Evolutionary conservation across 2,329 filamentous ascomycete genomes (phyloP).

Genomic region (Lachnellula arida): DNA sequence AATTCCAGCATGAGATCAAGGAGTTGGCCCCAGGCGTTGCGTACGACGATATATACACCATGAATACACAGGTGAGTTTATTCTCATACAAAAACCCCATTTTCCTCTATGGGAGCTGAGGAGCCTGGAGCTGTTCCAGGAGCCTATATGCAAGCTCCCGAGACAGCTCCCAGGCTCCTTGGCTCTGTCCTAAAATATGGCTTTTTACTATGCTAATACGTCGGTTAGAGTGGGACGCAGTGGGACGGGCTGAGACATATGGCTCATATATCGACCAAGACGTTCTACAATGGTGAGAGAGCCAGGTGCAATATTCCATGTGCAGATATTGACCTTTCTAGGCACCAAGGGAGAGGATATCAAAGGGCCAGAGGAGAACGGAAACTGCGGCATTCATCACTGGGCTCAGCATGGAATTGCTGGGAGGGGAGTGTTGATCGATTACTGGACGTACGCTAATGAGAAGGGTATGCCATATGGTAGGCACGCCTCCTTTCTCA

Average conservation of each 20-base stretch:
- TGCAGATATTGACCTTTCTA: neutral
- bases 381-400: constrained; percentile 31
- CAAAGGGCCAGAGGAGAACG: constrained; percentile 19
- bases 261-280: constrained; percentile 19
- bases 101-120: too few species aligned
- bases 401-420: constrained; percentile 44
- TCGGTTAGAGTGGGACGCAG: constrained; percentile 43
- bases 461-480: constrained; percentile 35
- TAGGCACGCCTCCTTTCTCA: neutral
- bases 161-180: too few species aligned
- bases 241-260: constrained; percentile 52
- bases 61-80: constrained; percentile 46
- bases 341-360: constrained; percentile 26
- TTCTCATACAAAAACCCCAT: too few species aligned
- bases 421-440: constrained; percentile 49
- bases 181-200: too few species aligned
- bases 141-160: too few species aligned
- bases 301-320: neutral
- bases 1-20: constrained; percentile 32
- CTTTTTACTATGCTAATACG: too few species aligned
- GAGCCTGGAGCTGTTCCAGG: too few species aligned
- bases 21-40: constrained; percentile 30
- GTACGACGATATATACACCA: constrained; percentile 56
- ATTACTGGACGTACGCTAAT: constrained; percentile 43
- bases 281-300: constrained; percentile 26